A percentile compares a stretch with the other conserved stretches of the same genome.
phyloP scores from a whole-genome alignment of 345 rosid species.

The Anacardium occidentale region DNA sequence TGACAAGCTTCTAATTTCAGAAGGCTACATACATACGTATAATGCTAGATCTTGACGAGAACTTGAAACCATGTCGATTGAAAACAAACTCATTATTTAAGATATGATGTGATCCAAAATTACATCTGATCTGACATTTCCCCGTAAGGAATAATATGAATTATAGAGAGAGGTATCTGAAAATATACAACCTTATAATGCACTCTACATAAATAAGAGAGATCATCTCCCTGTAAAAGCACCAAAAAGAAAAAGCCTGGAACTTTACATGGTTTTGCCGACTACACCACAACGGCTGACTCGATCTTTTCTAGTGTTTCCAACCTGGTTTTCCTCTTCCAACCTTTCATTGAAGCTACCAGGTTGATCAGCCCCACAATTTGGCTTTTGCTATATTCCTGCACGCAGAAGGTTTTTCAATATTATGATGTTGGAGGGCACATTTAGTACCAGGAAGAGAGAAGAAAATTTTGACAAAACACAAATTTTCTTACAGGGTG shows the following conservation, averaged over 20 bases:
- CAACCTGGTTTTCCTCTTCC: conserved; percentile 93
- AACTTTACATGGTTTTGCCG: conserved; percentile 20
- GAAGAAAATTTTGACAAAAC: not conserved
- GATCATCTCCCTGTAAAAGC: conserved; percentile 4
- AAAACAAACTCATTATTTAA: conserved; percentile 17
- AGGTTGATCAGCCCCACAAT: conserved; percentile 79
- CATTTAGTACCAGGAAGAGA: not conserved
- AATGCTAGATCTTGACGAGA: not conserved
- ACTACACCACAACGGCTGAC: conserved; percentile 30
- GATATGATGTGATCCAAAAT: conserved; percentile 25
- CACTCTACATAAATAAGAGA: conserved; percentile 20
- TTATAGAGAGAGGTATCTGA: not conserved
- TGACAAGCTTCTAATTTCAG: too few species aligned
- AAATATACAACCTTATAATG: conserved; percentile 27
- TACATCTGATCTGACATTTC: conserved; percentile 22
- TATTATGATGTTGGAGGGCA: not conserved
- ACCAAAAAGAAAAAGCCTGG: conserved; percentile 3
- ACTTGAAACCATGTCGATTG: not conserved
- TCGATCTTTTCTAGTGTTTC: conserved; percentile 88
- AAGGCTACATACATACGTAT: not conserved
- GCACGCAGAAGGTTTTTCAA: conserved; percentile 17
- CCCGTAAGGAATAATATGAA: not conserved
- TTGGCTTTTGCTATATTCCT: conserved; percentile 84
- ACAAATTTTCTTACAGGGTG: conserved; percentile 66
- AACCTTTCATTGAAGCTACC: conserved; percentile 89